Percentiles rank a stretch among this genome's conserved stretches.
These are phyloP conservation scores for Brettanomyces naardenensis DNA, from an alignment of 805 yeast species.

Conservation along the genomic window DNA sequence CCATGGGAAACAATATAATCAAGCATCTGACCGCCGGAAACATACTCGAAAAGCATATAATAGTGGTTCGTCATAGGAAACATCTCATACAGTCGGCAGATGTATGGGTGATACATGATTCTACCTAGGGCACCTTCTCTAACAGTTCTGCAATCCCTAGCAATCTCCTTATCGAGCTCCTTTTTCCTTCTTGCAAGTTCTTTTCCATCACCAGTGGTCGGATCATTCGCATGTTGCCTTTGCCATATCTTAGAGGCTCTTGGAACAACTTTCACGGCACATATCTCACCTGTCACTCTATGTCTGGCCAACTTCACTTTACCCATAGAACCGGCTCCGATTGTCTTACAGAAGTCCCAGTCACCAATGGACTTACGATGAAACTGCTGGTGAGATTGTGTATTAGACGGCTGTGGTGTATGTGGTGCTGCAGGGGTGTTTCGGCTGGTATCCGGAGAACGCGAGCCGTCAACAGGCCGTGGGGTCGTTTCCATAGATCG, in stretches of 20 bases:
- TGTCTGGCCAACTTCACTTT: slow-evolving; percentile 93
- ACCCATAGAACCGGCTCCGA: slow-evolving; percentile 99
- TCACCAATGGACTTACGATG: slow-evolving; percentile 90
- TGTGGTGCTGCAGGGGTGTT: neutral
- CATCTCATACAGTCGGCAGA: slow-evolving; percentile 87
- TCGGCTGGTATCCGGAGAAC: too few species aligned
- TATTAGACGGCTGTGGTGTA: neutral
- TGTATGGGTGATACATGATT: slow-evolving; percentile 83
- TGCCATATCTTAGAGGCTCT: slow-evolving; percentile 75
- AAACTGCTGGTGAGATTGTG: slow-evolving; percentile 35
- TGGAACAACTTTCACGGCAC: slow-evolving; percentile 91
- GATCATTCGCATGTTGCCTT: slow-evolving; percentile 61
- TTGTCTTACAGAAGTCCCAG: slow-evolving; percentile 91
- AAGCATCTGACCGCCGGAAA: slow-evolving; percentile 94
- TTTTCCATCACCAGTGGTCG: slow-evolving; percentile 52
- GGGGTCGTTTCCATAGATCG: too few species aligned
- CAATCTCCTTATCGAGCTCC: slow-evolving; percentile 73
- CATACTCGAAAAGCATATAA: slow-evolving; percentile 94
- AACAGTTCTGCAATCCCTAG: slow-evolving; percentile 85
- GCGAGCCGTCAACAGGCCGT: too few species aligned
- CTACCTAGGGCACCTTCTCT: slow-evolving; percentile 94
- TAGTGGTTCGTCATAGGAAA: slow-evolving; percentile 95
- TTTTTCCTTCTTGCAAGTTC: slow-evolving; percentile 56
- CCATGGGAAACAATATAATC: slow-evolving; percentile 98
- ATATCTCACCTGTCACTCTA: slow-evolving; percentile 68